Evolutionary conservation across 2,329 filamentous ascomycete genomes (phyloP).

Genomic region (Pseudogymnoascus sp.): DNA sequence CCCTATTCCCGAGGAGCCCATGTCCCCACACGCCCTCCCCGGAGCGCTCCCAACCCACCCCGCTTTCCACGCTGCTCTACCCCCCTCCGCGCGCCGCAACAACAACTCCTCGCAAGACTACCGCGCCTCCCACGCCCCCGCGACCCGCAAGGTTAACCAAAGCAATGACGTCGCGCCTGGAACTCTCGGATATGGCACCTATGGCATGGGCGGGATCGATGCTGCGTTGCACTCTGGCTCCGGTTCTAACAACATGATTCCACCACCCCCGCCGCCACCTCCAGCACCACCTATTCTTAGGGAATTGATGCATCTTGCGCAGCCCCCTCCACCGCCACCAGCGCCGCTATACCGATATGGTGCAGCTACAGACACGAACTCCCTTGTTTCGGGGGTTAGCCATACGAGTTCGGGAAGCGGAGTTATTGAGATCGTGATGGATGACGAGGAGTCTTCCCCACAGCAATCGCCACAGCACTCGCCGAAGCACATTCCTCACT

Average conservation of each 20-base stretch:
- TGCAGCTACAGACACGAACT: slow-evolving; percentile 22
- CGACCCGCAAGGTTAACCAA: slow-evolving; percentile 25
- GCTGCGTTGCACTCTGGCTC: slow-evolving; percentile 34
- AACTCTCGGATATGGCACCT: slow-evolving; percentile 24
- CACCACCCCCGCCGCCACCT: slow-evolving; percentile 46
- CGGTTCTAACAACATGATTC: slow-evolving; percentile 38
- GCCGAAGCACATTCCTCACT: slow-evolving; percentile 23
- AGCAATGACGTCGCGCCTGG: slow-evolving; percentile 24
- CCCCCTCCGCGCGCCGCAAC: slow-evolving; percentile 26
- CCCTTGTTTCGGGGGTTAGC: slow-evolving; percentile 29
- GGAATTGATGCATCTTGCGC: slow-evolving; percentile 54
- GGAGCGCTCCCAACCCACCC: slow-evolving; percentile 33
- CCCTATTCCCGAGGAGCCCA: slow-evolving; percentile 41
- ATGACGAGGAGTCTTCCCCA: slow-evolving; percentile 40
- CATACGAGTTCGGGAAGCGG: slow-evolving; percentile 39
- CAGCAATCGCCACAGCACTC: slow-evolving; percentile 5
- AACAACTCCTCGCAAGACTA: slow-evolving; percentile 18
- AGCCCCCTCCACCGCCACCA: slow-evolving; percentile 53
- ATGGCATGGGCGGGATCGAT: slow-evolving; percentile 39
- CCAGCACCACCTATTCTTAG: slow-evolving; percentile 46
- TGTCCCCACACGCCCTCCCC: slow-evolving; percentile 25
- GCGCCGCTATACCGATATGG: slow-evolving; percentile 42
- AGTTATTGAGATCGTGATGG: slow-evolving; percentile 60
- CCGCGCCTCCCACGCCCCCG: slow-evolving; percentile 16
- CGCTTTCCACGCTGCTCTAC: slow-evolving; percentile 32